These are phyloP conservation scores for Sarocladiaceae sp. DNA, from an alignment of 2,329 filamentous ascomycete species.

Conservation along the genomic window DNA sequence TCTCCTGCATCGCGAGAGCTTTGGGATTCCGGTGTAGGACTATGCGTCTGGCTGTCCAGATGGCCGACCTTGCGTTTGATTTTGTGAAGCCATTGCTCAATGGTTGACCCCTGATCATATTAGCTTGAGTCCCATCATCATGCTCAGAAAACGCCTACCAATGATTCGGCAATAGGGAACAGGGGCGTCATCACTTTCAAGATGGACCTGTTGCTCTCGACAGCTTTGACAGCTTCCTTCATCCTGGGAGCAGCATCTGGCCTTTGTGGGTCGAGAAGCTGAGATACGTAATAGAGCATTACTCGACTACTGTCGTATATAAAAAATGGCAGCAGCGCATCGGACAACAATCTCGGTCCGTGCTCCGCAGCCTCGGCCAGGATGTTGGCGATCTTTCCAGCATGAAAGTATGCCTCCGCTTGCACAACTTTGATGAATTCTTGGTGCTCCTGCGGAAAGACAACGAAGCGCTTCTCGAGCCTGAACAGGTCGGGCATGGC, in stretches of 20 bases:
- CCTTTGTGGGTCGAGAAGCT: slow-evolving; percentile 30
- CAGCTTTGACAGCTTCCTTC: slow-evolving; percentile 30
- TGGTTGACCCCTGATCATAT: slow-evolving; percentile 26
- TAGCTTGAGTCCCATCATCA: background rate
- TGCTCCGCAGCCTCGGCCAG: slow-evolving; percentile 33
- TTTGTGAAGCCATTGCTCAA: slow-evolving; percentile 32
- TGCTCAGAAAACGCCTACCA: slow-evolving; percentile 21
- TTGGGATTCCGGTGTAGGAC: background rate
- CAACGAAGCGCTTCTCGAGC: slow-evolving; percentile 26
- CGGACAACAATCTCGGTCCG: slow-evolving; percentile 33
- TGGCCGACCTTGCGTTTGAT: slow-evolving; percentile 22
- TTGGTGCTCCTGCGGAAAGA: slow-evolving; percentile 30
- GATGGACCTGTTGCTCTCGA: slow-evolving; percentile 33
- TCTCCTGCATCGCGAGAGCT: background rate
- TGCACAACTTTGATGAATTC: slow-evolving; percentile 30
- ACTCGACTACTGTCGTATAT: slow-evolving; percentile 40
- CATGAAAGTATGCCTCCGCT: slow-evolving; percentile 31
- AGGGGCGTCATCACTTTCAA: slow-evolving; percentile 29
- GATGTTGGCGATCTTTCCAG: slow-evolving; percentile 30
- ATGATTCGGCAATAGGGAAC: slow-evolving; percentile 32
- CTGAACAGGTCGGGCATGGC: slow-evolving; percentile 39
- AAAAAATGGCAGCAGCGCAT: slow-evolving; percentile 39
- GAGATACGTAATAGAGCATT: slow-evolving; percentile 41
- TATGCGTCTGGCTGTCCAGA: background rate
- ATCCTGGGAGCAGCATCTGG: slow-evolving; percentile 29